These are phyloP conservation scores for Pezicula radicicola DNA, from an alignment of 2,329 filamentous ascomycete genomes.

Conservation along the genomic window DNA sequence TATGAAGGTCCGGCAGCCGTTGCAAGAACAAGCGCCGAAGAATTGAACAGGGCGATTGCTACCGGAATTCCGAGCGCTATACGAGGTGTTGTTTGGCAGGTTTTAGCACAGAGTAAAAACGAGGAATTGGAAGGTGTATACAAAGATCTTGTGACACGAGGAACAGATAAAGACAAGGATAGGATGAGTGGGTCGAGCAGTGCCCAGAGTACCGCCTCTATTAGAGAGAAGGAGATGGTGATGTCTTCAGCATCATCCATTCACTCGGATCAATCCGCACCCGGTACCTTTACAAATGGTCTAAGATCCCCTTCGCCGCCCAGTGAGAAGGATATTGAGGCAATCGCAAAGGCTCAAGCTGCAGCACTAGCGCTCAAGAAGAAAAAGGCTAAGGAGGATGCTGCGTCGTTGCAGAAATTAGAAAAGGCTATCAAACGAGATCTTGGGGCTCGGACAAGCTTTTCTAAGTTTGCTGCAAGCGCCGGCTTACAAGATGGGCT, in stretches of 20 bases:
- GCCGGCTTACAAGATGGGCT: conserved; percentile 90
- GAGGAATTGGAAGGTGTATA: conserved; percentile 88
- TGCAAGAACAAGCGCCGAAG: conserved; percentile 81
- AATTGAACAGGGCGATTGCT: conserved; percentile 86
- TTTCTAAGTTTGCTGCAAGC: conserved; percentile 90
- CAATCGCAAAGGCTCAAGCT: conserved; percentile 62
- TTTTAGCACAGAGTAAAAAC: conserved; percentile 91
- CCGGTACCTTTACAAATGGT: conserved; percentile 52
- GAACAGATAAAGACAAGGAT: conserved; percentile 76
- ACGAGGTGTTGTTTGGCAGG: conserved; percentile 98
- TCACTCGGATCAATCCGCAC: conserved; percentile 71
- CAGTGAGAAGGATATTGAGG: conserved; percentile 60
- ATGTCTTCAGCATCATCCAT: conserved; percentile 82
- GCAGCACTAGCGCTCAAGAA: conserved; percentile 65
- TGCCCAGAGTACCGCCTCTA: conserved; percentile 44
- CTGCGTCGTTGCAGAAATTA: conserved; percentile 70
- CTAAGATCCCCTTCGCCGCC: conserved; percentile 53
- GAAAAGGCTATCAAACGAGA: conserved; percentile 92
- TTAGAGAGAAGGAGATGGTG: conserved; percentile 64
- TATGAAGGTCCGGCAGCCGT: conserved; percentile 91
- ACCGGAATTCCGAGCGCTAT: conserved; percentile 93
- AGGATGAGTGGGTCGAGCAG: conserved; percentile 42
- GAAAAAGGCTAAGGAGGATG: conserved; percentile 77
- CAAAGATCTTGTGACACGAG: conserved; percentile 72
- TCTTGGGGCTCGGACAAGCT: conserved; percentile 88